phyloP scores from a whole-genome alignment of 805 yeast species.

The Yamadazyma olivae region DNA sequence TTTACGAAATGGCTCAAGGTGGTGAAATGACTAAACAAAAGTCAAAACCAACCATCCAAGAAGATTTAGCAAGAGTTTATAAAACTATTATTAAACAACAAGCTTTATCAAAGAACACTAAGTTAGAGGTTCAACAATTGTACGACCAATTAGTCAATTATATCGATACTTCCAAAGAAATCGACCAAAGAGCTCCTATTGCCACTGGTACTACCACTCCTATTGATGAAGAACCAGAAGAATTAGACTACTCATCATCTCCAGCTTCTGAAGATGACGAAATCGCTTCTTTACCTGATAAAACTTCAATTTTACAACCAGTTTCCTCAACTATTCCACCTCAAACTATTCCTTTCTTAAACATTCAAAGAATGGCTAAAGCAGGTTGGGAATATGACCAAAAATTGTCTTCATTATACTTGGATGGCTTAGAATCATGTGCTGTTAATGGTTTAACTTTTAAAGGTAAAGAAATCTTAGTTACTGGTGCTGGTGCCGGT shows the following conservation, averaged over 20 bases:
- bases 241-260: constrained; percentile 31
- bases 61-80: constrained; percentile 81
- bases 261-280: constrained; percentile 65
- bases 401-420: constrained; percentile 68
- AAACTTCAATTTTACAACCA: constrained; percentile 64
- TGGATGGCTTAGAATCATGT: constrained; percentile 89
- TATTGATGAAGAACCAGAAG: constrained; percentile 25
- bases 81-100: constrained; percentile 73
- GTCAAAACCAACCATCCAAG: constrained; percentile 71
- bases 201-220: constrained; percentile 46
- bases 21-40: constrained; percentile 70
- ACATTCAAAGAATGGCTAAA: constrained; percentile 73
- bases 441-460: constrained; percentile 93
- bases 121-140: constrained; percentile 66
- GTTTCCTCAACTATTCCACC: constrained; percentile 72
- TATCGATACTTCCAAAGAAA: constrained; percentile 67
- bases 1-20: constrained; percentile 94
- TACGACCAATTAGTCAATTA: constrained; percentile 68
- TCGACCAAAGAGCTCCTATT: constrained; percentile 50
- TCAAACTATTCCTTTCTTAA: constrained; percentile 92
- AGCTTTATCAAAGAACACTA: constrained; percentile 59
- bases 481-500: constrained; percentile 99
- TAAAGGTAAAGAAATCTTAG: constrained; percentile 81
- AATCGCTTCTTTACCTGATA: constrained; percentile 79
- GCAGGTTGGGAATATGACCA: constrained; percentile 87